Evolutionary conservation across 139 green algal species (phyloP), one percentile per base, ranked within the genome.

Genomic region (Nannochloris sp.): DNA sequence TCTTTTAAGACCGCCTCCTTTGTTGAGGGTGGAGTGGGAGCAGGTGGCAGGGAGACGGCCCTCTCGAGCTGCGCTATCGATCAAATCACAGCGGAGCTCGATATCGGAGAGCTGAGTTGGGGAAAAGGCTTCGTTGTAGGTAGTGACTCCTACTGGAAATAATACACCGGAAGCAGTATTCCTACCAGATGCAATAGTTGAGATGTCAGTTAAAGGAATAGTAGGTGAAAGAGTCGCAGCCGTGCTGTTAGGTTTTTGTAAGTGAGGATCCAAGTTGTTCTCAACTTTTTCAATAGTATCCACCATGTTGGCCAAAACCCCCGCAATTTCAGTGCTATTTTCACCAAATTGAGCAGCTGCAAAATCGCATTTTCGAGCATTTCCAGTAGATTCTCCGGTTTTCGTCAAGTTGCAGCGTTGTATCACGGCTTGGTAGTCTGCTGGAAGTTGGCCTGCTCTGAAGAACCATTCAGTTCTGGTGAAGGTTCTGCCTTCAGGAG

Each of bases 91-190:
- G 10, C 32, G 24, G 3, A 5, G 36, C 60, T 90, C 84, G 32
- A 90, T 74, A 2, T 23, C 27, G 1, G 23, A n/a, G 42, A 90
- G 68, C 70, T 89, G 80, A 1, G 31, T 56, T 7, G 54, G 27
- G 25, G 8, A 60, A 54, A 78, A 74, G 14, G 78, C 54, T 46
- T 68, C 27, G 25, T 54, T 78, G 61, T 81, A 87, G 4, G 84
- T 90, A 14, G 81, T 84, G 7, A 90, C 58, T 6, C 84, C 84
- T 0, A 85, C 73, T 15, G 84, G 83, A 23, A 85, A 60, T 30
- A 82, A 61, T 1, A 37, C 75, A 4, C 5, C 15, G 1, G 64
- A 25, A 9, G 14, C 4, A 4, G 12, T 39, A 31, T 9, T 19
- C 37, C 9, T 12, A 19, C 9, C 37, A 19, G 37, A 9, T 45